Base-by-base conservation (phyloP, 306 rosid genomes). In the Psophocarpus tetragonolobus region DNA sequence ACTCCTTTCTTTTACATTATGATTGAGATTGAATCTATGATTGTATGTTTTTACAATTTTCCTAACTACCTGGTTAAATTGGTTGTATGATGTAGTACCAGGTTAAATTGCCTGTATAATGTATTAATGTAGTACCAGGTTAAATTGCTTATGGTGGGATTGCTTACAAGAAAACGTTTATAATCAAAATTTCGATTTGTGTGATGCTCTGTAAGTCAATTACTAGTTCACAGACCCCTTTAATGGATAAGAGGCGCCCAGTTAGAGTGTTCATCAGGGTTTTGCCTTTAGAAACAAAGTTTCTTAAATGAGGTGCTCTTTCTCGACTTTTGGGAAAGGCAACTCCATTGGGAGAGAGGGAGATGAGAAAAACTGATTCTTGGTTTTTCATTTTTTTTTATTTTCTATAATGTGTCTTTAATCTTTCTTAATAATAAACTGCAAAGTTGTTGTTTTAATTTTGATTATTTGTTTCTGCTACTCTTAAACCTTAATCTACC, bases 311-410 rank as follows among this genome's bases (percentile, higher is more conserved):
- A 26, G 39, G 13, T 42, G 27, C 27, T 17, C 10, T 53, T 63
- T 74, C 56, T 68, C 64, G 73, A 24, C 74, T 61, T 79, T 14
- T 30, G 8, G 72, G 68, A 23, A 45, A 35, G 77, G 76, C 32
- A 57, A 42, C 53, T 70, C 71, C 44, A 42, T 23, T 3, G 6
- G 56, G n/a, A 56, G 27, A 11, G 48, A 29, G 20, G 17, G 51
- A 35, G 27, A 35, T 2, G 44, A 32, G 42, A 14, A 44, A 45
- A 29, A 47, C 67, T 47, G 13, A 48, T 67, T 74, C 47, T 77
- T 64, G 50, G 74, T 39, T 79, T 83, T 30, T 30, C 44, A 21
- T 27, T 26, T 66, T 3, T 18, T 36, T 56, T 42, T 29, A 2
- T 23, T 66, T 61, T 20, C 20, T 10, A 63, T 8, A 3, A 56